These are phyloP conservation scores for Pholiota microspora DNA, from an alignment of 768 basidiomycete species.

Conservation along the genomic window DNA sequence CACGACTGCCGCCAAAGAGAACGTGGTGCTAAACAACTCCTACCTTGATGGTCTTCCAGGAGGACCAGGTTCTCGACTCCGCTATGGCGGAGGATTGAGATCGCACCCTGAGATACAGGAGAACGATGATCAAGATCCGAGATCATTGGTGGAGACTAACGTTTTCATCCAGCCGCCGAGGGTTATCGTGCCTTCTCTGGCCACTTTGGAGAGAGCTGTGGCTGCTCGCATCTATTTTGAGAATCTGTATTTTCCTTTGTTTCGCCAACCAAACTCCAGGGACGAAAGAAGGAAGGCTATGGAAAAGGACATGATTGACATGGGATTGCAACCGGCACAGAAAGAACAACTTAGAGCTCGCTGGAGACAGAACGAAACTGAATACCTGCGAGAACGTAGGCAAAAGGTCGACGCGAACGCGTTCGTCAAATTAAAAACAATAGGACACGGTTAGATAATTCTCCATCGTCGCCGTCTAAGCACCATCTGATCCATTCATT, in stretches of 20 bases:
- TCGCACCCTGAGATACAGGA: constrained; percentile 68
- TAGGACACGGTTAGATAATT: constrained; percentile 76
- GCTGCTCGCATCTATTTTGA: constrained; percentile 93
- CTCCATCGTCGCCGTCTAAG: constrained; percentile 17
- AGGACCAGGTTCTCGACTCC: constrained; percentile 58
- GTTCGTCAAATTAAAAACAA: constrained; percentile 89
- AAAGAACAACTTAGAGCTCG: constrained; percentile 70
- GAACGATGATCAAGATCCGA: constrained; percentile 44
- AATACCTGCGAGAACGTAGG: constrained; percentile 82
- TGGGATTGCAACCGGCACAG: constrained; percentile 68
- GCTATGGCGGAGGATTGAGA: constrained; percentile 54
- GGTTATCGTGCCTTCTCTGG: constrained; percentile 80
- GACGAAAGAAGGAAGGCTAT: constrained; percentile 84
- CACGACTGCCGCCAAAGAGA: constrained; percentile 75
- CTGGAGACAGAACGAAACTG: constrained; percentile 87
- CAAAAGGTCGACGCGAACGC: constrained; percentile 80
- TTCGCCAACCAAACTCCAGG: constrained; percentile 81
- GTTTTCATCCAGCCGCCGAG: constrained; percentile 36
- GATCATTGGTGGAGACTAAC: constrained; percentile 28
- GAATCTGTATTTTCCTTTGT: constrained; percentile 82
- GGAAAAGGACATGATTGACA: constrained; percentile 80
- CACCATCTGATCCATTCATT: constrained; percentile 22
- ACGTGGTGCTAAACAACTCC: constrained; percentile 43
- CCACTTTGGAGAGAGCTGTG: constrained; percentile 91
- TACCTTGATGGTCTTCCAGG: constrained; percentile 51